Conservation (phyloP, 2,329 filamentous ascomycete species). For the Drechslerella coelobrocha region DNA sequence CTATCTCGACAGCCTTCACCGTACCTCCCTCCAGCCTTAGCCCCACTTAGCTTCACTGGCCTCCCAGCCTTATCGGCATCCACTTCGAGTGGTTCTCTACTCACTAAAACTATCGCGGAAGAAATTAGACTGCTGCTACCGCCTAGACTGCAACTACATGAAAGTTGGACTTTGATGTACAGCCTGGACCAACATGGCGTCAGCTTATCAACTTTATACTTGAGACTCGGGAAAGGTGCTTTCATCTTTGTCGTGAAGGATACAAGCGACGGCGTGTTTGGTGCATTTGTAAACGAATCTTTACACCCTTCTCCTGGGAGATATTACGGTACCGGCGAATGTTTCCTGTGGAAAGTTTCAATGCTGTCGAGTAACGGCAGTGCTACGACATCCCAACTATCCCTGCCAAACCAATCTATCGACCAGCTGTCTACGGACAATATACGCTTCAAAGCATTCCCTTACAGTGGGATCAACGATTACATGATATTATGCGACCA, state of each 20-base stretch:
- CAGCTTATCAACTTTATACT: conserved; percentile 84
- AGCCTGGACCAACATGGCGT: conserved; percentile 91
- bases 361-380: conserved; percentile 62
- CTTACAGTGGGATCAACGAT: conserved; percentile 93
- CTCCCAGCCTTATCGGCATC: background rate
- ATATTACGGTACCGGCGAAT: conserved; percentile 96
- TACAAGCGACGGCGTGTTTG: conserved; percentile 72
- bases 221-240: conserved; percentile 74
- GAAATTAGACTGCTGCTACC: conserved; percentile 91
- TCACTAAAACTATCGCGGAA: conserved; percentile 79
- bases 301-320: conserved; percentile 77
- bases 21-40: conserved; percentile 35
- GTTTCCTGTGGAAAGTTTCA: conserved; percentile 85
- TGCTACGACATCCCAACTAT: conserved; percentile 51
- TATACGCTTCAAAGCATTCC: conserved; percentile 95
- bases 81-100: conserved; percentile 60
- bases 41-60: conserved; percentile 20
- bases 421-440: conserved; percentile 41
- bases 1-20: conserved; percentile 41
- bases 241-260: conserved; percentile 91
- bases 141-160: conserved; percentile 81
- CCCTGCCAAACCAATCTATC: conserved; percentile 20
- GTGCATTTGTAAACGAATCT: conserved; percentile 89
- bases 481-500: conserved; percentile 94
- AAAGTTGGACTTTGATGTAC: conserved; percentile 86